Base-by-base conservation (phyloP, 148 eudicot genomes). In the Arctostaphylos glauca region DNA sequence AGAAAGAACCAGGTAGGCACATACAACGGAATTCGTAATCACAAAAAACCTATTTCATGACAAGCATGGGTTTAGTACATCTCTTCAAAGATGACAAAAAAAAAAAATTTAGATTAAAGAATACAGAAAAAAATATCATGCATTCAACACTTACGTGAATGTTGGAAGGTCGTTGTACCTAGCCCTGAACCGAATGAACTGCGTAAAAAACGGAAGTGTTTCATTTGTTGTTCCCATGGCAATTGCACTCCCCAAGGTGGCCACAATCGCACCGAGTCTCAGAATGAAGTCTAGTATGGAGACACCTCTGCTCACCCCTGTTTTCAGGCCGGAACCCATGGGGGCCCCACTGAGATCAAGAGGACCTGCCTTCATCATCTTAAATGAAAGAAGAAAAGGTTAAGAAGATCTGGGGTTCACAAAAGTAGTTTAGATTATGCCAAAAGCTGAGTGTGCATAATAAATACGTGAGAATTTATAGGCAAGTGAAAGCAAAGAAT, bases 181-280 rank as follows among this genome's bases (percentile, higher is more conserved):
- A 43, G 90, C 92, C 21, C 80, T 83, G 52, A 90, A 85, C 73
- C 90, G 87, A 52, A 86, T 60, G 81, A 86, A 81, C 52, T 81
- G 92, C 4, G 90, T 84, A 82, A 85, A 80, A 49, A 84, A 82
- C 5, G 89, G 91, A 54, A 92, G 91, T 6, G 91, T 88, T 38
- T 88, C 82, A 4, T 86, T 49, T 3, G 92, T 88, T 15, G 92
- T 87, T 50, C 85, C 94, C 89, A 92, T 84, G 53, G 86, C 85
- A 9, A 90, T 85, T 48, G 94, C 91, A 47, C 94, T 90, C 21
- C 84, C 87, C 52, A 92, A 72, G 72, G 90, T 90, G 50, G 83
- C 81, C 41, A 87, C 38, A 15, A 88, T 82, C 16, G 88, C 94
- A 14, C 86, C 21, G 12, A 92, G 50, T 74, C 92, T 82, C 71